Conservation (phyloP, 208 protist species). For the Kentomonas sorsogonicus region DNA sequence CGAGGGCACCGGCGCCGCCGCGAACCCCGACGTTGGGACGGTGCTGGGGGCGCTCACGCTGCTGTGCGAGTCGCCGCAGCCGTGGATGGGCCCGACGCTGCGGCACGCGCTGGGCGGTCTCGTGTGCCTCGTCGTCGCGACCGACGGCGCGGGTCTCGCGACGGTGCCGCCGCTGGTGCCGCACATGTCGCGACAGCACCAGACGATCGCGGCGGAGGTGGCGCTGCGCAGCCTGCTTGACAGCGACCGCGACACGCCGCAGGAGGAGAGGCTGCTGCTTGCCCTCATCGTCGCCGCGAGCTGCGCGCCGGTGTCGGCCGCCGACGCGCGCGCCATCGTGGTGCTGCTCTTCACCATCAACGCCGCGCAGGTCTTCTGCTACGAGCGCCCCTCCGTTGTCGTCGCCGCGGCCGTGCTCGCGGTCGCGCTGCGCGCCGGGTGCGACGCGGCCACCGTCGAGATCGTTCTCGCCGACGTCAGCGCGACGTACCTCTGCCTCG, state of each 20-base stretch:
- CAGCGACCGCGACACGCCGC: background rate
- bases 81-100: constrained; percentile 40
- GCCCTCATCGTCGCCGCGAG: constrained; percentile 7
- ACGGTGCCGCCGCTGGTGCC: constrained; percentile 27
- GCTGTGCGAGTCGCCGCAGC: constrained; percentile 13
- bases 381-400: too few relatives aligned
- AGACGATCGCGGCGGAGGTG: constrained; percentile 17
- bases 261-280: constrained; percentile 2
- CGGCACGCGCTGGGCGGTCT: constrained; percentile 61
- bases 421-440: too few relatives aligned
- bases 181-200: constrained; percentile 24
- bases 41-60: constrained; percentile 28
- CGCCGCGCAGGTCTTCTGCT: too few relatives aligned
- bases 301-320: constrained; percentile 4
- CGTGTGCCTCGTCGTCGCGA: constrained; percentile 22
- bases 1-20: constrained; percentile 10
- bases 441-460: too few relatives aligned
- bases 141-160: constrained; percentile 8
- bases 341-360: too few relatives aligned
- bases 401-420: too few relatives aligned
- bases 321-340: too few relatives aligned
- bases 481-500: too few relatives aligned
- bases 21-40: constrained; percentile 15
- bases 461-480: too few relatives aligned
- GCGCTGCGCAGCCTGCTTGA: constrained; percentile 18